Conservation (phyloP, 176 grass and related monocot species). For the Aegilops bicornis region DNA sequence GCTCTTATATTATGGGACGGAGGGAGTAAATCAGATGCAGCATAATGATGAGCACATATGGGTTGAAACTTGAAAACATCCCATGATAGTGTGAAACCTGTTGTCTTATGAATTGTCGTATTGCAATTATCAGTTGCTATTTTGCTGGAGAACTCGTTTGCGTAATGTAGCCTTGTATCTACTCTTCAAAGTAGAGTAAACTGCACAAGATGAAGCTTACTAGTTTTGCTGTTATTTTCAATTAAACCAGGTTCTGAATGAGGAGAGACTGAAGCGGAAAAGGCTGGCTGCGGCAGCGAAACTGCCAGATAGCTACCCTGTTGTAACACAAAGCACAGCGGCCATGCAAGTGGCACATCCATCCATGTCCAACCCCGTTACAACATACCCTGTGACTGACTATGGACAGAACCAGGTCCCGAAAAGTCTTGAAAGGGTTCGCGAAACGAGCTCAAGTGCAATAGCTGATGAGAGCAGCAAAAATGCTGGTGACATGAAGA, state of each 20-base stretch:
- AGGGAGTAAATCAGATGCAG: neutral
- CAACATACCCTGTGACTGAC: conserved; percentile 40
- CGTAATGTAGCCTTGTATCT: neutral
- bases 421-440: conserved; percentile 44
- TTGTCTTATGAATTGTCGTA: neutral
- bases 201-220: neutral
- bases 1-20: too few species aligned
- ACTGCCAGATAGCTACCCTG: conserved; percentile 38
- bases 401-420: conserved; percentile 51
- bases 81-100: neutral
- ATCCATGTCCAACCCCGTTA: conserved; percentile 25
- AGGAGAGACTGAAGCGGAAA: conserved; percentile 86
- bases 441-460: conserved; percentile 18
- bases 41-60: neutral
- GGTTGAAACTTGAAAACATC: neutral
- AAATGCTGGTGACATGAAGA: conserved; percentile 48
- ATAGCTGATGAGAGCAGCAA: conserved; percentile 37
- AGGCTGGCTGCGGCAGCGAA: conserved; percentile 52
- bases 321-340: conserved; percentile 44
- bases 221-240: neutral
- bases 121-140: conserved; percentile 7
- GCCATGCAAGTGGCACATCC: conserved; percentile 22
- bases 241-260: conserved; percentile 62
- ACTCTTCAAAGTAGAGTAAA: neutral
- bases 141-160: neutral